Percentiles rank a stretch among this genome's conserved stretches.
Conservation (phyloP, 257 asterid genomes). For the Penstemon newberryi region DNA sequence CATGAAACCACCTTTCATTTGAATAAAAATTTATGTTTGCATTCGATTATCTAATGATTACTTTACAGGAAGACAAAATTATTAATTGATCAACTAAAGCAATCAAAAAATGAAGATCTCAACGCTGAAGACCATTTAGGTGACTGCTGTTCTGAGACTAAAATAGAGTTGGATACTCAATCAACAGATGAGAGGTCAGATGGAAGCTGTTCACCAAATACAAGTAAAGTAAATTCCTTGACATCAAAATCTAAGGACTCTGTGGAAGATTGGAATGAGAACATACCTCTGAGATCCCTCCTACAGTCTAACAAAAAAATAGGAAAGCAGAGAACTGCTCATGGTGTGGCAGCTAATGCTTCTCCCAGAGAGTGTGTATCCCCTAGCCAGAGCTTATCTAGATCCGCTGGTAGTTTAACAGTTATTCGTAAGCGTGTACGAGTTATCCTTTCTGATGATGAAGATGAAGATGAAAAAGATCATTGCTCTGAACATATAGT, state of each 20-base stretch:
- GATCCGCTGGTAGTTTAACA: conserved; percentile 53
- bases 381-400: conserved; percentile 45
- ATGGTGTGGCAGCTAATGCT: conserved; percentile 32
- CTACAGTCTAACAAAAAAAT: conserved; percentile 38
- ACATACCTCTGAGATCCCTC: conserved; percentile 56
- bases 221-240: conserved; percentile 31
- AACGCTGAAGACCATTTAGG: conserved; percentile 41
- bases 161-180: conserved; percentile 56
- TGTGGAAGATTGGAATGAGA: conserved; percentile 47
- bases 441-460: conserved; percentile 83
- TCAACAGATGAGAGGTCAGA: conserved; percentile 54
- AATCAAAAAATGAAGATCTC: conserved; percentile 38
- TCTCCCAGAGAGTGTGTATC: conserved; percentile 42
- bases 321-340: conserved; percentile 38
- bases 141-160: conserved; percentile 77
- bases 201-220: conserved; percentile 46
- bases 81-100: conserved; percentile 62
- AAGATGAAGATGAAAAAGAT: conserved; percentile 51
- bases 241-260: conserved; percentile 38
- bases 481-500: conserved; percentile 37
- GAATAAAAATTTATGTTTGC: background rate
- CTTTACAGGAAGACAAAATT: conserved; percentile 62
- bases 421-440: conserved; percentile 73
- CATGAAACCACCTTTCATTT: conserved; percentile 13
- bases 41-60: conserved; percentile 28